phyloP scores from a whole-genome alignment of 2,329 filamentous ascomycete species.

The Talaromyces sp. region DNA sequence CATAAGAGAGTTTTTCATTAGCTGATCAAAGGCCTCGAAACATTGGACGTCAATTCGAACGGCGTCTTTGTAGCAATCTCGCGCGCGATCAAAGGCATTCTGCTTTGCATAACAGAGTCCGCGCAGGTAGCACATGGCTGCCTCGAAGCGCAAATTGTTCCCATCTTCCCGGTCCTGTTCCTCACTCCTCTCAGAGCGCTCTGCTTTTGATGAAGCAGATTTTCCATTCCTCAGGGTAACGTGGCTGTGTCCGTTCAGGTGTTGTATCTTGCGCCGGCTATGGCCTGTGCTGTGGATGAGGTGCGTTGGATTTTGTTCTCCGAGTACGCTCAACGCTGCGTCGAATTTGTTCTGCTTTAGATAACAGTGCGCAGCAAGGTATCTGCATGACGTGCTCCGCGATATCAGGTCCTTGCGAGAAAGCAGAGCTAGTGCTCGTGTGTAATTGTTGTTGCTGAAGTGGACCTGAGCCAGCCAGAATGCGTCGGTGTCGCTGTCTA shows the following conservation, averaged over 20 bases:
- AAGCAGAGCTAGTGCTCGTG: conserved; percentile 80
- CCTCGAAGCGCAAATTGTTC: conserved; percentile 78
- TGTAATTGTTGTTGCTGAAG: conserved; percentile 92
- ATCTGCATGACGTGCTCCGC: conserved; percentile 80
- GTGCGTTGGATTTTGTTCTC: conserved; percentile 89
- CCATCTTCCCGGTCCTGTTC: conserved; percentile 63
- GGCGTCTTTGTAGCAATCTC: conserved; percentile 97
- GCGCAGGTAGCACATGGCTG: conserved; percentile 92
- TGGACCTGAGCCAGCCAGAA: conserved; percentile 99
- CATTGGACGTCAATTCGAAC: conserved; percentile 96
- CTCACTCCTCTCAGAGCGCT: conserved; percentile 53
- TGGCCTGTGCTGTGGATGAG: conserved; percentile 63
- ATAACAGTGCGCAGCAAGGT: conserved; percentile 87
- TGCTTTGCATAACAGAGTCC: conserved; percentile 94
- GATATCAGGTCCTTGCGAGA: conserved; percentile 74
- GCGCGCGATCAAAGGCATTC: conserved; percentile 93
- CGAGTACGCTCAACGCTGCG: conserved; percentile 77
- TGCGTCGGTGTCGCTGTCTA: conserved; percentile 88
- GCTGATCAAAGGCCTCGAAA: conserved; percentile 95
- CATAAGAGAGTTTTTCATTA: conserved; percentile 95
- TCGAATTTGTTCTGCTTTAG: conserved; percentile 89
- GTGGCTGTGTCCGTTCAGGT: conserved; percentile 51
- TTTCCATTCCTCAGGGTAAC: conserved; percentile 45
- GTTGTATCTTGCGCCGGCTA: conserved; percentile 64
- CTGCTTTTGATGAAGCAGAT: conserved; percentile 37